Percentiles rank a stretch among this genome's conserved stretches.
These are phyloP conservation scores for Fonsecaea pedrosoi DNA, from an alignment of 2,329 filamentous ascomycete species.

Conservation along the genomic window DNA sequence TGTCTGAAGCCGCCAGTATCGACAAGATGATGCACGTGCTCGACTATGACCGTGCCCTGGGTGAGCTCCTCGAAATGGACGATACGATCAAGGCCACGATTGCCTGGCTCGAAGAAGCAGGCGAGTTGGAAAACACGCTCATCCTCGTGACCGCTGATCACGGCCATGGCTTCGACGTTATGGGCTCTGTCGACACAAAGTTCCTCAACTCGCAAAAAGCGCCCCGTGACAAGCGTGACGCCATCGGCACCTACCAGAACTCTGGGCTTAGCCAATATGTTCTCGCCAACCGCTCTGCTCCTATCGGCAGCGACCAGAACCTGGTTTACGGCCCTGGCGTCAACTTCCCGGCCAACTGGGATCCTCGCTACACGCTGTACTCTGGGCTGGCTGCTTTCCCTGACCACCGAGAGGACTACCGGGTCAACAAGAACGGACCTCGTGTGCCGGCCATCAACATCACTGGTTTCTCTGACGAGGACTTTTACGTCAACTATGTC, in stretches of 20 bases:
- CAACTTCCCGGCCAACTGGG: conserved; percentile 84
- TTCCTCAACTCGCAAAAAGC: conserved; percentile 67
- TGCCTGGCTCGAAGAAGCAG: conserved; percentile 69
- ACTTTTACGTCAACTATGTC: conserved; percentile 71
- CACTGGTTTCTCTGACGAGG: conserved; percentile 57
- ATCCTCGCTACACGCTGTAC: conserved; percentile 81
- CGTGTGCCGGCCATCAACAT: conserved; percentile 66
- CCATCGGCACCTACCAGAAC: conserved; percentile 74
- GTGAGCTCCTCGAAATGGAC: conserved; percentile 83
- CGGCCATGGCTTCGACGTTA: conserved; percentile 88
- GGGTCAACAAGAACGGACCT: conserved; percentile 70
- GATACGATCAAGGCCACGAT: conserved; percentile 81
- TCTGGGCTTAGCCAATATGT: conserved; percentile 80
- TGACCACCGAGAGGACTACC: conserved; percentile 78
- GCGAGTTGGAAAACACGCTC: conserved; percentile 75
- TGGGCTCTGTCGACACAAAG: conserved; percentile 78
- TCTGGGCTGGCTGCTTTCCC: conserved; percentile 74
- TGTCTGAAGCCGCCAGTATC: conserved; percentile 83
- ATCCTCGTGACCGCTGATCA: conserved; percentile 85
- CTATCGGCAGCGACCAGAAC: conserved; percentile 62
- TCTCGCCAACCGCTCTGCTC: conserved; percentile 50
- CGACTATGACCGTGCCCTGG: conserved; percentile 84
- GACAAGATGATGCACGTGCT: conserved; percentile 90
- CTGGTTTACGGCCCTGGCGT: conserved; percentile 72
- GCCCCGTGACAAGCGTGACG: conserved; percentile 75